Conservation (phyloP, 805 yeast genomes). For the Yamadazyma laniorum region DNA sequence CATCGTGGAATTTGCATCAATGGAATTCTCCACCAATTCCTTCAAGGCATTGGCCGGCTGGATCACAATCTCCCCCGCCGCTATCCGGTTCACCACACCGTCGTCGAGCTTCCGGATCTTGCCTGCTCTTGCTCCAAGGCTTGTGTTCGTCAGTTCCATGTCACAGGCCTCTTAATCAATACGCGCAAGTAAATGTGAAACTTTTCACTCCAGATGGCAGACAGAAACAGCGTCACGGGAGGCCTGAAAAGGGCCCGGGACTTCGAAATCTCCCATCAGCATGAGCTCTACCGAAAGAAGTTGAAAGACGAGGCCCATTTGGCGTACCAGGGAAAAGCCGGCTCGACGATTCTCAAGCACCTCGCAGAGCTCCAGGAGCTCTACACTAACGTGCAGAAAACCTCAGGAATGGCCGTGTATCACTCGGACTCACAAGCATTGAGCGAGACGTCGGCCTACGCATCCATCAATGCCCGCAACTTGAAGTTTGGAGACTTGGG, state of each 20-base stretch:
- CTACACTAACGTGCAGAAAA: conserved; percentile 4
- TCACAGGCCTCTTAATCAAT: too few species aligned
- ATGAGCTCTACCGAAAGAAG: conserved; percentile 9
- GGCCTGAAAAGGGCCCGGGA: not conserved
- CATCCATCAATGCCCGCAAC: conserved; percentile 62
- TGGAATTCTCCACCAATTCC: conserved; percentile 87
- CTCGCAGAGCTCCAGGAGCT: conserved; percentile 13
- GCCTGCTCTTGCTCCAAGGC: not conserved
- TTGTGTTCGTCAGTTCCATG: not conserved
- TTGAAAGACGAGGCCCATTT: conserved; percentile 10
- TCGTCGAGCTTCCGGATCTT: conserved; percentile 46
- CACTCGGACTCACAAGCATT: conserved; percentile 62
- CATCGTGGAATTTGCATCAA: conserved; percentile 76
- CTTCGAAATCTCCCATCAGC: not conserved
- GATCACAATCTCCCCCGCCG: conserved; percentile 95
- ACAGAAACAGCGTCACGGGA: too few species aligned
- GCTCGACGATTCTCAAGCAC: conserved; percentile 8
- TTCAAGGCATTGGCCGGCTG: conserved; percentile 94
- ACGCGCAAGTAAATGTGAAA: too few species aligned
- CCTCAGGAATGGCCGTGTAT: conserved; percentile 16
- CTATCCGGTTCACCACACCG: conserved; percentile 82
- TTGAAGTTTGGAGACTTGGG: conserved; percentile 57
- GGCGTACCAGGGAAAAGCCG: conserved; percentile 14
- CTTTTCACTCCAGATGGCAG: too few species aligned
- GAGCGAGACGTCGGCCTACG: conserved; percentile 56